Evolutionary conservation across 2,329 filamentous ascomycete species (phyloP).

Genomic region (Zelopaecilomyces penicillatus): DNA sequence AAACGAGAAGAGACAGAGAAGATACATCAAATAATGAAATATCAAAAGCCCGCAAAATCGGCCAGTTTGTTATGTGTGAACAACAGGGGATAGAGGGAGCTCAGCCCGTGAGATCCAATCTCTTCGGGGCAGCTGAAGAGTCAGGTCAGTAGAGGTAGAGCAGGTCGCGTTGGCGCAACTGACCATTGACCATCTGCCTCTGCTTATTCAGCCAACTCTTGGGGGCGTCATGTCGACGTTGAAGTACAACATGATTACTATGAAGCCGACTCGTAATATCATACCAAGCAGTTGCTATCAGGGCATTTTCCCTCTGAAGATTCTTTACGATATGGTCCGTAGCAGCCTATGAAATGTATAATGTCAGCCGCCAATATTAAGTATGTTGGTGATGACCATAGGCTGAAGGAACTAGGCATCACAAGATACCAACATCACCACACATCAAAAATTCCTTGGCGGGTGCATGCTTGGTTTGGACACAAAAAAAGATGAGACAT

Average conservation of each 20-base stretch:
- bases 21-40: too few species aligned
- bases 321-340: constrained; percentile 53
- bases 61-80: too few species aligned
- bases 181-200: constrained; percentile 60
- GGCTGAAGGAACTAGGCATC: too few species aligned
- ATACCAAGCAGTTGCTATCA: constrained; percentile 82
- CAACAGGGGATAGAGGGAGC: constrained; percentile 4
- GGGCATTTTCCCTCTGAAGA: constrained; percentile 66
- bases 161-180: constrained; percentile 34
- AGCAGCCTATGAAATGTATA: constrained; percentile 31
- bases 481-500: constrained; percentile 20
- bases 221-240: constrained; percentile 64
- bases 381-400: too few species aligned
- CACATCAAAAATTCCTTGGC: neutral
- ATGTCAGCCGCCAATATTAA: neutral
- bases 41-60: too few species aligned
- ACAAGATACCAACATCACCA: too few species aligned
- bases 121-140: constrained; percentile 37
- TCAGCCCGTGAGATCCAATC: constrained; percentile 33
- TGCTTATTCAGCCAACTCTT: constrained; percentile 63
- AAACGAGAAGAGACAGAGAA: too few species aligned
- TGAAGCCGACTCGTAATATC: constrained; percentile 70
- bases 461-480: neutral
- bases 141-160: constrained; percentile 35
- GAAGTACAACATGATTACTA: constrained; percentile 73